phyloP scores from a whole-genome alignment of 208 protist genomes.

The Herpetomonas tarakana region DNA sequence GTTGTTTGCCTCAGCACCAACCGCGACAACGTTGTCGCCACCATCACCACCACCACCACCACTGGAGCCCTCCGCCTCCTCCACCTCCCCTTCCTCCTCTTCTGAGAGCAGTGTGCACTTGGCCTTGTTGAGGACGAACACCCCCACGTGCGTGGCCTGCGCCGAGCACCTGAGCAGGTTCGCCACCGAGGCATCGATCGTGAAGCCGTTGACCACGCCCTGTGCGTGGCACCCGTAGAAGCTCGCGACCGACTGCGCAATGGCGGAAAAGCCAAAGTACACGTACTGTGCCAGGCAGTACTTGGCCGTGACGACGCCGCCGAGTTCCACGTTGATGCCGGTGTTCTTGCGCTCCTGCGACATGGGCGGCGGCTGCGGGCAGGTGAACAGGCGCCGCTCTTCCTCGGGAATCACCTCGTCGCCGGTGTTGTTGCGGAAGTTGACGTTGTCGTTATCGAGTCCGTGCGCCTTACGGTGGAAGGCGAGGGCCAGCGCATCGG shows the following conservation, averaged over 20 bases:
- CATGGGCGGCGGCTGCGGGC: slow-evolving; percentile 14
- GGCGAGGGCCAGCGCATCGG: background rate
- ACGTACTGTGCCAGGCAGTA: slow-evolving; percentile 45
- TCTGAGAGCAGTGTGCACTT: slow-evolving; percentile 23
- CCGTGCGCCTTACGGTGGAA: too few species aligned
- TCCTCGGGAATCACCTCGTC: background rate
- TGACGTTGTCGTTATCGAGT: too few species aligned
- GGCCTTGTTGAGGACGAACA: slow-evolving; percentile 48
- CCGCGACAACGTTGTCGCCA: too few species aligned
- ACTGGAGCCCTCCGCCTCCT: too few species aligned
- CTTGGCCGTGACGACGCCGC: slow-evolving; percentile 54
- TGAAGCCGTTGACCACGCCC: slow-evolving; percentile 78
- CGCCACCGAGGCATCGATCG: slow-evolving; percentile 48
- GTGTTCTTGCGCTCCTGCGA: slow-evolving; percentile 32
- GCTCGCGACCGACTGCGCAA: slow-evolving; percentile 69
- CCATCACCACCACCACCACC: too few species aligned
- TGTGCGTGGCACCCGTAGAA: slow-evolving; percentile 63
- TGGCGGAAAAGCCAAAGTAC: slow-evolving; percentile 75
- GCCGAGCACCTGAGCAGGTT: slow-evolving; percentile 50
- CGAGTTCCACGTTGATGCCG: slow-evolving; percentile 69
- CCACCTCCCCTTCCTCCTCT: background rate
- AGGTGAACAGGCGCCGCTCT: background rate
- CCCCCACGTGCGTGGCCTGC: slow-evolving; percentile 56
- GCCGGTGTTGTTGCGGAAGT: background rate
- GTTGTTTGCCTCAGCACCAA: too few species aligned